Evolutionary conservation across 2,329 filamentous ascomycete genomes (phyloP), one percentile per base, ranked within the genome.

Genomic region (Xylariaceae sp.): DNA sequence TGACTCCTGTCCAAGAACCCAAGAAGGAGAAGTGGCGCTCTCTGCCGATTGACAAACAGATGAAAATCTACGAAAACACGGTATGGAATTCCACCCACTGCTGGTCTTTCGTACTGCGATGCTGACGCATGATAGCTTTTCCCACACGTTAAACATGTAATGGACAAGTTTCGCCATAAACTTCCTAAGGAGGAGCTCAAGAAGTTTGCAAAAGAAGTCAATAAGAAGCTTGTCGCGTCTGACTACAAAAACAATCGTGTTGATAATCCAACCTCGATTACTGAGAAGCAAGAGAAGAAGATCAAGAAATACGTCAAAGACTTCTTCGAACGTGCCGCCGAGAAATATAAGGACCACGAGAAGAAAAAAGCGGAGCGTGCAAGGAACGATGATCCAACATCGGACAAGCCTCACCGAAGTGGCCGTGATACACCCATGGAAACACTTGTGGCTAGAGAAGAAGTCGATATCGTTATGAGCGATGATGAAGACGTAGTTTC

Each of bases 231-330:
- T 12, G 90, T 95, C 16, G 80, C 87, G 15, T 93, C 89, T 0
- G 91, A 97, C 62, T 96, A 87, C 68, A 95, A 95, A 63, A 85
- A 91, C 57, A 80, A 82, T 36, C 83, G 89, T n/a, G 89, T 96
- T 9, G 76, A 80, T 34, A 84, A 96, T 56, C 91, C 89, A 0
- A 87, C 80, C 11, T 60, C 61, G 37, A 83, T 96, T 50, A 78
- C 76, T 19, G 78, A 86, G 28, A 90, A 88, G 59, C 87, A 93
- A 55, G 78, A 84, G 54, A 84, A 83, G 59, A 88, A 89, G 49
- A 79, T 96, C 44, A 95, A 88, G 66, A 83, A 79, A 43, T 89
- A 85, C 58, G 89, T 90, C 43, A 84, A 86, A 48, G 83, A 89
- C 38, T 97, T 85, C 63, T 84, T 96, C 57, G 87, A 94, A 45